Base-by-base conservation (phyloP, 2,329 filamentous ascomycete species). In the Paracorniculantispora psalliotae region DNA sequence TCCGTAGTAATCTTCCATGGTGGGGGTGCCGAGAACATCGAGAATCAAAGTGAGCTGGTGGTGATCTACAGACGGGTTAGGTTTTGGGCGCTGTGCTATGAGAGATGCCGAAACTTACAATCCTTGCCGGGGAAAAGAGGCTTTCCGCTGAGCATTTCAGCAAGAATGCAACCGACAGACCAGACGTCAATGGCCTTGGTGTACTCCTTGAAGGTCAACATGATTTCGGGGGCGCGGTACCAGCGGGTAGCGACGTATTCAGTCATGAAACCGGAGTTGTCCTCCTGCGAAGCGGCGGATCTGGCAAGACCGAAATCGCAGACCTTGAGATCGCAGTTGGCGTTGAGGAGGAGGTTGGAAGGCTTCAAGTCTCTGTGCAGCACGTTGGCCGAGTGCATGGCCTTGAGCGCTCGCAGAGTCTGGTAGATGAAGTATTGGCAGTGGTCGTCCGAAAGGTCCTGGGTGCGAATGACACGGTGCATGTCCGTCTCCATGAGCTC, bases 371-470 rank as follows among this genome's bases (percentile, higher is more conserved):
- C 94, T 73, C 94, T 89, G 75, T 99, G 94, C 12, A 99, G 86
- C 50, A 99, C 94, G 69, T 99, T 97, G 64, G 94, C 94, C 15
- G 94, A 97, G 79, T 99, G 94, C 93, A 99, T 97, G 41, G 94
- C 94, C 81, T 99, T 99, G 69, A 99, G 82, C 12, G 93, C 94
- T 68, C 94, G 92, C 60, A 99, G 85, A 2, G 94, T 99, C 79
- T 99, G 94, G 81, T 99, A 99, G 77, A 99, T 99, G 79, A 99
- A 99, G 80, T 99, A 99, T 76, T 99, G 94, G 84, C 94, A 99
- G 76, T 99, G 94, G 74, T 99, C 94, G 75, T 99, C 94, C 39
- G 94, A 97, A 48, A 99, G 85, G 71, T 99, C 94, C 77, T 99
- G 94, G 41, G 94, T 99, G 67, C 94, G 91, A 71, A 99, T 99